A percentile compares a stretch with the other conserved stretches of the same genome.
Evolutionary conservation across 2,329 filamentous ascomycete species (phyloP).

Genomic region (Cladosporium austrohemisphaericum): DNA sequence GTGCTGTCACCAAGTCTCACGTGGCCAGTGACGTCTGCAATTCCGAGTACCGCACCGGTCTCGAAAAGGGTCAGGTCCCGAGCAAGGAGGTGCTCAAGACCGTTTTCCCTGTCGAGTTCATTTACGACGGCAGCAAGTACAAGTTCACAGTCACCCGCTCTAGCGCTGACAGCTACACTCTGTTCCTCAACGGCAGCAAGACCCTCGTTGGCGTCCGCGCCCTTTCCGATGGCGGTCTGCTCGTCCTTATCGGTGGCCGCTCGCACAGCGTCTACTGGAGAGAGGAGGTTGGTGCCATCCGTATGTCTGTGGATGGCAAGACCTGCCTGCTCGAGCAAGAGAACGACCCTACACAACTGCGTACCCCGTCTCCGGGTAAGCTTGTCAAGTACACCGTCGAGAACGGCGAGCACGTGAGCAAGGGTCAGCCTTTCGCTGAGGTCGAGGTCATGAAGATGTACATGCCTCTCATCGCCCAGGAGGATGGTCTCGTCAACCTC

Average conservation of each 20-base stretch:
- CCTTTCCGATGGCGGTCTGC: slow-evolving; percentile 86
- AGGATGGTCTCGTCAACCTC: slow-evolving; percentile 93
- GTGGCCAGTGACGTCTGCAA: slow-evolving; percentile 89
- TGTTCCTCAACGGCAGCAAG: slow-evolving; percentile 99
- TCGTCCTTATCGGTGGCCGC: slow-evolving; percentile 84
- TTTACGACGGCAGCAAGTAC: slow-evolving; percentile 94
- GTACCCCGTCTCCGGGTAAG: slow-evolving; percentile 92
- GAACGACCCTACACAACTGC: slow-evolving; percentile 95
- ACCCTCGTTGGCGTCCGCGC: slow-evolving; percentile 89
- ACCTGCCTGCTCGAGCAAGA: slow-evolving; percentile 97
- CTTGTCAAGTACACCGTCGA: slow-evolving; percentile 97
- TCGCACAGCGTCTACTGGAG: slow-evolving; percentile 99
- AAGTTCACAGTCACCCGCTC: slow-evolving; percentile 97
- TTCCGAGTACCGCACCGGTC: slow-evolving; percentile 76
- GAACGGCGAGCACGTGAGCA: slow-evolving; percentile 87
- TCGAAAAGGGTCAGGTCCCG: slow-evolving; percentile 96
- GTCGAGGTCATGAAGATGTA: slow-evolving; percentile 99
- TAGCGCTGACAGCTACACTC: slow-evolving; percentile 87
- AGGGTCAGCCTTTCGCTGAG: slow-evolving; percentile 90
- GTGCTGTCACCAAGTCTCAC: slow-evolving; percentile 91
- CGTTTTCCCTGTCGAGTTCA: slow-evolving; percentile 96
- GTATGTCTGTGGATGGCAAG: slow-evolving; percentile 95
- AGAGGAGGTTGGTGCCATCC: slow-evolving; percentile 93
- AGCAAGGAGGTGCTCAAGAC: slow-evolving; percentile 97
- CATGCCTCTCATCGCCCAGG: slow-evolving; percentile 93